Percentiles rank a stretch among this genome's conserved stretches.
Evolutionary conservation across 2,329 filamentous ascomycete genomes (phyloP).

Genomic region (Talaromyces islandicus): DNA sequence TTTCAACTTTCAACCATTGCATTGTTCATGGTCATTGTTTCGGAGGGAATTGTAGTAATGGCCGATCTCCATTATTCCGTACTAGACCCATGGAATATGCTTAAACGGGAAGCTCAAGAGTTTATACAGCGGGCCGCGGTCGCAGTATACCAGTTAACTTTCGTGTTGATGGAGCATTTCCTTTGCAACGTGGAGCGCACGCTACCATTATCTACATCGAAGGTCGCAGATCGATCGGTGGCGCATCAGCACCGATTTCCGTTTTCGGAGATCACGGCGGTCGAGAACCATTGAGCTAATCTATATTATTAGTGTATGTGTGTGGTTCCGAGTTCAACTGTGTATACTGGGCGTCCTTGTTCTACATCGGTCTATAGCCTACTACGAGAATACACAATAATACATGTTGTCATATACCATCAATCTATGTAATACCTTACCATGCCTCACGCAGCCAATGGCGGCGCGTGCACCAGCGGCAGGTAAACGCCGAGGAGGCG

Average conservation of each 20-base stretch:
- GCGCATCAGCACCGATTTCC: background rate
- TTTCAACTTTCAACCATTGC: too few species aligned
- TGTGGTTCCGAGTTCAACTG: too few species aligned
- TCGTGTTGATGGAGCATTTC: background rate
- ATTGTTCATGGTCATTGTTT: too few species aligned
- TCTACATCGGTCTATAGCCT: too few species aligned
- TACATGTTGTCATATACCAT: too few species aligned
- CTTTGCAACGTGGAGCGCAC: background rate
- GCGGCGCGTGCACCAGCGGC: background rate
- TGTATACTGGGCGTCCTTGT: too few species aligned
- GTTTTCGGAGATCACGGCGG: background rate
- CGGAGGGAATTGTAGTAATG: background rate
- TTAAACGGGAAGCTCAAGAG: background rate
- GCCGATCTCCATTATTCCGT: background rate
- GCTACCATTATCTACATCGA: background rate
- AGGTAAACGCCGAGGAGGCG: background rate
- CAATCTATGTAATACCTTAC: too few species aligned
- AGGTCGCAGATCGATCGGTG: background rate
- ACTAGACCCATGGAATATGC: background rate
- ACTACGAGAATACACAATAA: too few species aligned
- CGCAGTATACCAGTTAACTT: background rate
- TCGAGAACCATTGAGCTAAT: background rate
- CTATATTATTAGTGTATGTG: too few species aligned
- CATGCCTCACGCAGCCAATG: too few species aligned
- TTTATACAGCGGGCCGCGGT: background rate